Percentiles rank a stretch among this genome's conserved stretches.
Evolutionary conservation across 2,329 filamentous ascomycete species (phyloP).

Genomic region (Penicillium sp.): DNA sequence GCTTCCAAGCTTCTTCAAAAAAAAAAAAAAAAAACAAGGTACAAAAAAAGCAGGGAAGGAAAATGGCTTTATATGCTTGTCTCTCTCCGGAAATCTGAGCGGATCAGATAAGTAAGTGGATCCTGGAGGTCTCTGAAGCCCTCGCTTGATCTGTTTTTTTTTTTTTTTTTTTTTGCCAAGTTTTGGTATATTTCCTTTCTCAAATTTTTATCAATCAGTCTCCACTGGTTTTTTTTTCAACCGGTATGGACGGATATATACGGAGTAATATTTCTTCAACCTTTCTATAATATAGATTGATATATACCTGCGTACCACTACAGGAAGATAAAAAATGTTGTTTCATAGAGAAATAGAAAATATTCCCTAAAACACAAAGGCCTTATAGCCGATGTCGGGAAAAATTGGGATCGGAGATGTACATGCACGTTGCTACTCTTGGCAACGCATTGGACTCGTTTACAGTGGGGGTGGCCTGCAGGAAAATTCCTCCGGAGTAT

Average conservation of each 20-base stretch:
- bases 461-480: not conserved
- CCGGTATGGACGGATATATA: too few species aligned
- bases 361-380: not conserved
- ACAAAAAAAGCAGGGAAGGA: not conserved
- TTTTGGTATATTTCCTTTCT: conserved; percentile 12
- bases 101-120: conserved; percentile 29
- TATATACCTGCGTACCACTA: too few species aligned
- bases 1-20: conserved; percentile 9
- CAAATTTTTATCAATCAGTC: conserved; percentile 27
- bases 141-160: conserved; percentile 5
- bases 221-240: conserved; percentile 3
- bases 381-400: conserved; percentile 10
- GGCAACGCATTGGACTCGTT: conserved; percentile 3
- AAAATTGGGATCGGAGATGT: not conserved
- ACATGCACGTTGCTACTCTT: not conserved
- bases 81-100: conserved; percentile 4
- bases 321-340: not conserved
- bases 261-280: too few species aligned
- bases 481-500: conserved; percentile 5
- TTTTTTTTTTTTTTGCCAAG: conserved; percentile 6
- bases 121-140: conserved; percentile 2
- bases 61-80: conserved; percentile 5
- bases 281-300: too few species aligned
- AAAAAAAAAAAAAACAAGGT: not conserved
- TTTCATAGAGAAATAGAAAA: too few species aligned